Base-by-base conservation (phyloP, 2,329 filamentous ascomycete genomes). In the Nemania sp. region DNA sequence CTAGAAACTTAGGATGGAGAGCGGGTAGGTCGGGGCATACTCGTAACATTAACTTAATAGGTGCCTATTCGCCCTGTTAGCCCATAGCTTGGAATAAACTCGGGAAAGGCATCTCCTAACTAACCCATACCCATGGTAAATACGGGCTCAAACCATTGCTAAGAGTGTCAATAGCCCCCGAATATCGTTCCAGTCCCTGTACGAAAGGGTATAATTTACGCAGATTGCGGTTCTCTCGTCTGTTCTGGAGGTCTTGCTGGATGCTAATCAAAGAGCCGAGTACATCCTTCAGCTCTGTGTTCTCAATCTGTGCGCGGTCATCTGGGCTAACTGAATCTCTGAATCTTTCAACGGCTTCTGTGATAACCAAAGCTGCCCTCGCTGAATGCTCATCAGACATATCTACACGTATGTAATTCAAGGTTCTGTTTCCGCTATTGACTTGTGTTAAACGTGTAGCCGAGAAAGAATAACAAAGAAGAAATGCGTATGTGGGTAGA, bases 101-200 rank as follows among this genome's bases (percentile, higher is more conserved):
- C 56, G 2, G 29, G 22, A 47, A 3, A 24, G 11, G 24, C 2
- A 29, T 49, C 38, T 26, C 10, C 52, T 63, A 13, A 63, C 61
- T n/a, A n/a, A n/a, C n/a, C 61, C 61, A 63, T 35, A 57, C 52
- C 52, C 53, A 63, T 11, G 61, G 52, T 29, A 63, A 56, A 57
- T 38, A 57, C 1, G 61, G 61, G 20, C 52, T 63, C 10, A 63
- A 24, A n/a, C 61, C 61, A 52, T 63, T 63, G 20, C 61, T 51
- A 13, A 63, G 61, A 51, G 52, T 57, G 7, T 63, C 61, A 41
- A 63, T 49, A 29, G 43, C 52, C 4, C 45, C 45, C 10, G 61
- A 56, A 51, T 63, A 63, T 22, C 45, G 41, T 51, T 57, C 43
- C 18, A 63, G 41, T 18, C 52, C 61, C 32, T 57, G 26, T 5